Conservation (phyloP, 352 stramenopile genomes). For the Globisporangium ultimum region DNA sequence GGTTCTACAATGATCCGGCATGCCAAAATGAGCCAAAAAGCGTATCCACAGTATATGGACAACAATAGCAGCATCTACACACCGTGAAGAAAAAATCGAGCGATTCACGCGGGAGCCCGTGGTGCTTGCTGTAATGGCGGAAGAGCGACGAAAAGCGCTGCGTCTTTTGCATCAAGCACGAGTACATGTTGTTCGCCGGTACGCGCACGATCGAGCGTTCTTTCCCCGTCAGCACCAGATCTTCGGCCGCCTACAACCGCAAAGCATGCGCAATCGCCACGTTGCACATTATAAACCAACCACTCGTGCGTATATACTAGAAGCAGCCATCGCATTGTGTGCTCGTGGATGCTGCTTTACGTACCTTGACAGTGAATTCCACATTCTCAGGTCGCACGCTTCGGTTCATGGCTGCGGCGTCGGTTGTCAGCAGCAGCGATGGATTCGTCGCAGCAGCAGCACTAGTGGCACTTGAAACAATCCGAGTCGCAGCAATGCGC, state of each 20-base stretch:
- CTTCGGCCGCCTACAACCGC: conserved; percentile 52
- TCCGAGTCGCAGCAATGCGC: conserved; percentile 5
- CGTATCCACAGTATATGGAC: not conserved
- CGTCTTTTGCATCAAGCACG: conserved; percentile 98
- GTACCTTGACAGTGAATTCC: conserved; percentile 94
- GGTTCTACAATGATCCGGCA: conserved; percentile 34
- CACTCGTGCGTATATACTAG: conserved; percentile 13
- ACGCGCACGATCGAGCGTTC: conserved; percentile 84
- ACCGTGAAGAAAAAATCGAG: conserved; percentile 98
- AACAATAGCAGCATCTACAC: not conserved
- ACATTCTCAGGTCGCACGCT: conserved; percentile 91
- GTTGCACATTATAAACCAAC: conserved; percentile 39
- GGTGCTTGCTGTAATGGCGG: conserved; percentile 98
- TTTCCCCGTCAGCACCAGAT: conserved; percentile 72
- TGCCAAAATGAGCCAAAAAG: not conserved
- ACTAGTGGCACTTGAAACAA: not conserved
- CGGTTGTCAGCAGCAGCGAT: conserved; percentile 5
- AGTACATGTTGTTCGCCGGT: conserved; percentile 87
- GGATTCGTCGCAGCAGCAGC: conserved; percentile 1
- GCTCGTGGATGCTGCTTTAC: not conserved
- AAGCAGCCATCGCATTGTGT: no score
- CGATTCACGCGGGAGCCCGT: conserved; percentile 95
- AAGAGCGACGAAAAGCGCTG: conserved; percentile 98
- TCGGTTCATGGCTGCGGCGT: conserved; percentile 49
- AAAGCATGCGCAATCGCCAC: not conserved